Conservation (phyloP, 2,329 filamentous ascomycete species). For the Fusarium sp. region DNA sequence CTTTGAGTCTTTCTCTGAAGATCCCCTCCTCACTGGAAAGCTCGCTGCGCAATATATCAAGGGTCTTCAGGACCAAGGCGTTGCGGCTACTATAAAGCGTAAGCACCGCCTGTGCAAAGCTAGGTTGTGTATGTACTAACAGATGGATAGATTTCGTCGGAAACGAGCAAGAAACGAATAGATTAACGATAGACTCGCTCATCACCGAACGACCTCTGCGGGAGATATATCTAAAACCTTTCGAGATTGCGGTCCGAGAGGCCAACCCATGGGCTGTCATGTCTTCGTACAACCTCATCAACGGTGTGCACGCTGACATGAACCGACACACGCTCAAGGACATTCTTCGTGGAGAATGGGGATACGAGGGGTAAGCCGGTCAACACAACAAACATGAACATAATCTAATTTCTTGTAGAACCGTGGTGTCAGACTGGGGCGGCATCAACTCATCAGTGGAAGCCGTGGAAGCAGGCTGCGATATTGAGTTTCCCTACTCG, state of each 20-base stretch:
- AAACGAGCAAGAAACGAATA: conserved; percentile 77
- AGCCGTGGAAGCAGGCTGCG: conserved; percentile 67
- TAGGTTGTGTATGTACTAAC: background rate
- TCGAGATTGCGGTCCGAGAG: conserved; percentile 78
- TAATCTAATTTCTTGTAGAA: conserved; percentile 52
- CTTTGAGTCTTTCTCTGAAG: conserved; percentile 89
- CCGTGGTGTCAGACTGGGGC: conserved; percentile 71
- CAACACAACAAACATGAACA: background rate
- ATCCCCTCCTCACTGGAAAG: conserved; percentile 81
- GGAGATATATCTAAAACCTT: conserved; percentile 80
- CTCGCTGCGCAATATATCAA: conserved; percentile 79
- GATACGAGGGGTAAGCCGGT: conserved; percentile 66
- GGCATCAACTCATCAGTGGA: conserved; percentile 69
- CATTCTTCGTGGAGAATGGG: conserved; percentile 72
- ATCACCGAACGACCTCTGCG: conserved; percentile 74
- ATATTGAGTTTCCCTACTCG: conserved; percentile 70
- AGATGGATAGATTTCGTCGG: conserved; percentile 68
- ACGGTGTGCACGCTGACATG: conserved; percentile 70
- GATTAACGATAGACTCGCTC: conserved; percentile 69
- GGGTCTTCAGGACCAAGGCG: conserved; percentile 78
- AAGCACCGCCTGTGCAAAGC: conserved; percentile 32
- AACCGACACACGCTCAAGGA: conserved; percentile 67
- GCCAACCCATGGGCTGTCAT: conserved; percentile 78
- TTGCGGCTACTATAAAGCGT: conserved; percentile 85
- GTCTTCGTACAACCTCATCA: conserved; percentile 77